Conservation (phyloP, 441 rosid species). For the Aleurites moluccanus region DNA sequence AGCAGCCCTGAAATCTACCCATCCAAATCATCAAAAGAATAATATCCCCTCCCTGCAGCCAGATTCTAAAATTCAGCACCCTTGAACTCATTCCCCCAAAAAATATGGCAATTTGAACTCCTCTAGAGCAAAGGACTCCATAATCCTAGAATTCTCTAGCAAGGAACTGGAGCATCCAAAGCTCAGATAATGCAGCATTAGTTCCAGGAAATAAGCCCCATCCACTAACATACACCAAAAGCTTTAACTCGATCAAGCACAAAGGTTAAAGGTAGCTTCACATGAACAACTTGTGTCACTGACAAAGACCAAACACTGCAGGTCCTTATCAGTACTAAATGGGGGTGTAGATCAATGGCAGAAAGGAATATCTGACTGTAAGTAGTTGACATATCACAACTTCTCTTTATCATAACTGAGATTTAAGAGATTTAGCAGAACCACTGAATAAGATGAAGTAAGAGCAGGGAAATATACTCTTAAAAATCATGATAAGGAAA, state of each 20-base stretch:
- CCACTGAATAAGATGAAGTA: background rate
- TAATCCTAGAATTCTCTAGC: background rate
- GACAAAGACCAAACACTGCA: background rate
- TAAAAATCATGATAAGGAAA: background rate
- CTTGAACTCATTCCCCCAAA: background rate
- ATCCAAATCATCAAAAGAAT: background rate
- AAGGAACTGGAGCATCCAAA: background rate
- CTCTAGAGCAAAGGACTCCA: background rate
- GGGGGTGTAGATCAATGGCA: background rate
- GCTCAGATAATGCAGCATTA: background rate
- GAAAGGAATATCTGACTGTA: background rate
- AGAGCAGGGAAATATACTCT: background rate
- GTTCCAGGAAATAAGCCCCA: background rate
- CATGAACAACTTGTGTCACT: conserved; percentile 3
- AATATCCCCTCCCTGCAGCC: background rate
- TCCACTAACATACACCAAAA: background rate
- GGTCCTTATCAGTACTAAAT: background rate
- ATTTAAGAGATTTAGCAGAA: background rate
- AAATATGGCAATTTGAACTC: background rate
- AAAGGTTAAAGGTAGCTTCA: background rate
- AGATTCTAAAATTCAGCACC: background rate
- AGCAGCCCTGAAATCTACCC: background rate
- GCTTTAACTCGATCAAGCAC: conserved; percentile 3
- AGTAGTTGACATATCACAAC: background rate
- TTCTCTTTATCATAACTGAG: background rate